Percentiles rank a stretch among this genome's conserved stretches.
Conservation (phyloP, 2,329 filamentous ascomycete genomes). For the Mariannaea sp. region DNA sequence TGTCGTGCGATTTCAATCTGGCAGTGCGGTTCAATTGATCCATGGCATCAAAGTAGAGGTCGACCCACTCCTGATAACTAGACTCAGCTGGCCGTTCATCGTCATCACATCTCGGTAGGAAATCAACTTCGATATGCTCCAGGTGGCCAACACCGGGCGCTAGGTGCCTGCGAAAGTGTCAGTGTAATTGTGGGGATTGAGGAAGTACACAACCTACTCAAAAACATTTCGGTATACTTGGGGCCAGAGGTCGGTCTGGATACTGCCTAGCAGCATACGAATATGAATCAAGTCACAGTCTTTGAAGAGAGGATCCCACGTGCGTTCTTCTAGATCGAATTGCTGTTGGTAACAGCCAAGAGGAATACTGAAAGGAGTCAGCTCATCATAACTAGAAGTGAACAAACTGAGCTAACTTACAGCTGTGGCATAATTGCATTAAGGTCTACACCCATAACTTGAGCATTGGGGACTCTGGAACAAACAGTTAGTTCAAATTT, state of each 20-base stretch:
- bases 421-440: constrained; percentile 47
- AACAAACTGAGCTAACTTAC: constrained; percentile 43
- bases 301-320: constrained; percentile 57
- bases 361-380: constrained; percentile 64
- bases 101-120: constrained; percentile 73
- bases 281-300: constrained; percentile 84
- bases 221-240: constrained; percentile 73
- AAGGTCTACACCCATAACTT: constrained; percentile 47
- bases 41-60: constrained; percentile 70
- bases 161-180: constrained; percentile 63
- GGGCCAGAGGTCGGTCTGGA: constrained; percentile 70
- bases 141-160: constrained; percentile 75
- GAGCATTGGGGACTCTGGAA: constrained; percentile 33
- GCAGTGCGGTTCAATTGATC: constrained; percentile 67
- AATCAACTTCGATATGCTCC: constrained; percentile 91
- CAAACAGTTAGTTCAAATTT: constrained; percentile 5
- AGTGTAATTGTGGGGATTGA: constrained; percentile 7
- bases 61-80: constrained; percentile 70
- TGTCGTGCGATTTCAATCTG: constrained; percentile 57
- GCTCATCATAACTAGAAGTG: not conserved
- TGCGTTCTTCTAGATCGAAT: constrained; percentile 74
- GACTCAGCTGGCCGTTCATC: constrained; percentile 62
- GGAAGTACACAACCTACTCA: constrained; percentile 52
- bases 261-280: constrained; percentile 77
- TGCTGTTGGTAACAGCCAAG: constrained; percentile 60